Base-by-base conservation (phyloP, 1,284 basidiomycete genomes). In the Apiotrichum sp. region DNA sequence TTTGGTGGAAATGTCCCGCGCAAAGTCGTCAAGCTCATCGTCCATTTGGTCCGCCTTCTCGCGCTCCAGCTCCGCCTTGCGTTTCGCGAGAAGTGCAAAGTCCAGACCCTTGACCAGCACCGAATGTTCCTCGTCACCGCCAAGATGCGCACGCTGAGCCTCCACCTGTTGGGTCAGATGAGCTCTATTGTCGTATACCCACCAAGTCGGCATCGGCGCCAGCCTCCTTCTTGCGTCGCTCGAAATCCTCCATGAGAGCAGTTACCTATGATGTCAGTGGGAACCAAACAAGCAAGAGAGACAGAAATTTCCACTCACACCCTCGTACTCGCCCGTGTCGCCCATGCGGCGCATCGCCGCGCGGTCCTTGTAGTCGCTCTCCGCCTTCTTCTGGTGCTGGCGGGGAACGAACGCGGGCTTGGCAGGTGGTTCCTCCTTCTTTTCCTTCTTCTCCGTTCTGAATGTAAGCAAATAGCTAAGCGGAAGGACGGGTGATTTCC, bases 81-180 rank as follows among this genome's bases (percentile, higher is more conserved):
- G 85, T 66, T 89, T 86, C 65, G 91, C 88, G 7, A 96, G 78
- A 3, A 95, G 81, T 0, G 89, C 85, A 69, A 86, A 83, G 69
- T 96, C 92, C 36, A 96, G 83, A n/a, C 92, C 78, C 66, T 91
- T 93, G 42, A 93, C 89, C 4, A 93, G 82, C 47, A 93, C 83
- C 3, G 87, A 85, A 71, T 93, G 89, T 52, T 86, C 82, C 43
- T 84, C 83, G 72, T 95, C 90, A 38, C 90, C 90, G n/a, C 91
- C 91, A 1, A 93, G 82, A 71, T 89, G 91, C 46, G 80, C 80
- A 45, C 90, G 82, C 69, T 89, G 83, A 56, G 84, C 81, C 53
- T 90, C 88, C 14, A 92, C 77, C 84, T 89, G 52, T 1, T 33
- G 45, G 16, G 22, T 33, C 53, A 22, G 22, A 22, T 22, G 22